Conservation (phyloP, 768 basidiomycete genomes). For the Pleurotus pulmonarius region DNA sequence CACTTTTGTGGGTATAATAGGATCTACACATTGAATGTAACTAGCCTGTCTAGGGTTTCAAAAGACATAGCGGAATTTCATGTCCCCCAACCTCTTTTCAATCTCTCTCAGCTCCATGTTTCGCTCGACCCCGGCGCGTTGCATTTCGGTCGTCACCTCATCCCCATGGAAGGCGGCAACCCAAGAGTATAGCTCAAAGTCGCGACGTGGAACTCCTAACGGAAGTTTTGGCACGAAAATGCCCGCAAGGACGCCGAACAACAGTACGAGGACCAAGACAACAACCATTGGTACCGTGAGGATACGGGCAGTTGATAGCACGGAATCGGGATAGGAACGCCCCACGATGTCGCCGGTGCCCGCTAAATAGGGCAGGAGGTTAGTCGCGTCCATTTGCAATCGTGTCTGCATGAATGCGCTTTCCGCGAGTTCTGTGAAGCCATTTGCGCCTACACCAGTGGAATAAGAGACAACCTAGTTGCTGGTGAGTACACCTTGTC, state of each 20-base stretch:
- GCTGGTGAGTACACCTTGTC: not conserved
- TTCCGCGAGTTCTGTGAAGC: conserved; percentile 34
- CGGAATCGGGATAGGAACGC: conserved; percentile 28
- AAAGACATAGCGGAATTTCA: conserved; percentile 7
- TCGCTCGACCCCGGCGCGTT: not conserved
- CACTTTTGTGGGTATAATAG: too few relatives aligned
- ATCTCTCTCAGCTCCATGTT: conserved; percentile 8
- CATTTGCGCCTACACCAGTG: conserved; percentile 28
- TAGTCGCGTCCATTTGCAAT: conserved; percentile 32
- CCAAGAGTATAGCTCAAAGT: conserved; percentile 6
- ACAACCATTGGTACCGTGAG: not conserved
- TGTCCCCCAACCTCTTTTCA: conserved; percentile 3
- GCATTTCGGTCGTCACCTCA: conserved; percentile 1
- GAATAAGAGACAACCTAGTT: conserved; percentile 34
- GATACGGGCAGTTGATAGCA: conserved; percentile 11
- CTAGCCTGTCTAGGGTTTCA: not conserved
- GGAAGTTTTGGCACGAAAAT: conserved; percentile 9
- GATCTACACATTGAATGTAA: too few relatives aligned
- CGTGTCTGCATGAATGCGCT: conserved; percentile 27
- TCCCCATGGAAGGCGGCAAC: conserved; percentile 2
- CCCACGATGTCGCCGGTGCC: conserved; percentile 34
- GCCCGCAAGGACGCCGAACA: conserved; percentile 3
- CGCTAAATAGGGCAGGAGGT: conserved; percentile 37
- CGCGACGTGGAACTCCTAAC: not conserved
- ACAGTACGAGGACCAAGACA: not conserved